Evolutionary conservation across 2,329 filamentous ascomycete genomes (phyloP), one percentile per base, ranked within the genome.

Genomic region (Dothideomycetidae sp.): DNA sequence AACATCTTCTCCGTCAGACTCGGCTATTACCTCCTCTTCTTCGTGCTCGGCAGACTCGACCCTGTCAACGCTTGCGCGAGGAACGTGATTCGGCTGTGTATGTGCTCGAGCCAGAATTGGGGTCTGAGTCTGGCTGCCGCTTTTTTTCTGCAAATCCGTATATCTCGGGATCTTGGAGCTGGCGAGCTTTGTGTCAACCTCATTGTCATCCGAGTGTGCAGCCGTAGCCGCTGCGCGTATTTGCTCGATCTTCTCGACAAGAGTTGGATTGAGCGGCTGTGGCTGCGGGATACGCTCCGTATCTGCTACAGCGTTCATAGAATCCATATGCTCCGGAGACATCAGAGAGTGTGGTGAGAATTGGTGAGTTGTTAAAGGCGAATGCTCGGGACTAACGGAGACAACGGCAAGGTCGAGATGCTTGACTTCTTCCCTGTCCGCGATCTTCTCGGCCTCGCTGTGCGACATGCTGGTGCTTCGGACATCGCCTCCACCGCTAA

Each of bases 381-480:
- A 32, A 3, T 19, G 28, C n/a, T 45, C 43, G 5, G 40, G 36
- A 7, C 36, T 36, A 3, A 40, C 55, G 0, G 57, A 54, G n/a
- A 63, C 53, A 2, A 73, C 56, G 13, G 70, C 72, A 32, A 78
- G 62, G 53, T 79, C 74, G 7, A 78, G 59, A 53, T 76, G 73
- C 30, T 68, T 68, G 12, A 76, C 64, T 40, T 70, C 67, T 34
- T 75, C 64, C 29, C 66, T 61, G 32, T 68, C 60, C 10, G 54
- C 50, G 2, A 47, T 52, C 19, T 52, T 47, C 28, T 54, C 50
- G 14, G 53, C 46, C 36, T 55, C 49, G 12, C 49, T 48, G 5
- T 52, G 51, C 2, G 53, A 50, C 7, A 52, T 30, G 13, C 26
- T 34, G n/a, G 29, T 29, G n/a, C 21, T 26, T 14, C 31, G 18